A percentile compares a stretch with the other conserved stretches of the same genome.
phyloP scores from a whole-genome alignment of 768 basidiomycete genomes.

The Asterophora parasitica region DNA sequence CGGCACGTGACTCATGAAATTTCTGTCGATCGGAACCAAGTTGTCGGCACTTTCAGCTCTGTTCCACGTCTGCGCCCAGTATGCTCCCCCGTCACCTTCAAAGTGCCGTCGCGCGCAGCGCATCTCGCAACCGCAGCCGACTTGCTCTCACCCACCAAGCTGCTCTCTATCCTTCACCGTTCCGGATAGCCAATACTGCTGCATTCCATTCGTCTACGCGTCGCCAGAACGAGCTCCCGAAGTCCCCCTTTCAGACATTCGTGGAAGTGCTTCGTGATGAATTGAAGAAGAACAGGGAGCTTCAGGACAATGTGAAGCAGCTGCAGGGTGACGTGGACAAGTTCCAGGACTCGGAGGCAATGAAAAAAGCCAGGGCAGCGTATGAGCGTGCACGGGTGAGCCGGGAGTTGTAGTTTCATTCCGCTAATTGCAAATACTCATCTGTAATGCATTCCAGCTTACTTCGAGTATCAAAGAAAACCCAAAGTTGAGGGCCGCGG shows the following conservation, averaged over 20 bases:
- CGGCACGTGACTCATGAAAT: constrained; percentile 17
- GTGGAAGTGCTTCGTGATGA: constrained; percentile 93
- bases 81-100: constrained; percentile 45
- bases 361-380: constrained; percentile 86
- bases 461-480: constrained; percentile 96
- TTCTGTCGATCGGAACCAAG: constrained; percentile 8
- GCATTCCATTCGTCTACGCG: constrained; percentile 66
- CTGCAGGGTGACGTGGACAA: constrained; percentile 97
- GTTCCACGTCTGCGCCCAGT: constrained; percentile 1
- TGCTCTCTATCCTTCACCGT: constrained; percentile 28
- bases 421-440: constrained; percentile 5
- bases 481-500: constrained; percentile 84
- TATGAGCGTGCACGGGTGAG: constrained; percentile 92
- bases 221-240: constrained; percentile 61
- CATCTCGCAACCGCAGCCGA: constrained; percentile 25
- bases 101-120: constrained; percentile 31
- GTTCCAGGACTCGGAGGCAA: constrained; percentile 92
- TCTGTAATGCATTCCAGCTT: constrained; percentile 43
- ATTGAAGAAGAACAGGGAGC: constrained; percentile 86
- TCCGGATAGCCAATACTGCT: constrained; percentile 32
- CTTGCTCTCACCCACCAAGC: constrained; percentile 18
- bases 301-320: constrained; percentile 96
- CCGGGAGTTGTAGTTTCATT: constrained; percentile 16
- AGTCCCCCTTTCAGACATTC: constrained; percentile 95
- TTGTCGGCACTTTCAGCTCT: not conserved